Conservation (phyloP, 2,329 filamentous ascomycete species). For the Penicillium sp. region DNA sequence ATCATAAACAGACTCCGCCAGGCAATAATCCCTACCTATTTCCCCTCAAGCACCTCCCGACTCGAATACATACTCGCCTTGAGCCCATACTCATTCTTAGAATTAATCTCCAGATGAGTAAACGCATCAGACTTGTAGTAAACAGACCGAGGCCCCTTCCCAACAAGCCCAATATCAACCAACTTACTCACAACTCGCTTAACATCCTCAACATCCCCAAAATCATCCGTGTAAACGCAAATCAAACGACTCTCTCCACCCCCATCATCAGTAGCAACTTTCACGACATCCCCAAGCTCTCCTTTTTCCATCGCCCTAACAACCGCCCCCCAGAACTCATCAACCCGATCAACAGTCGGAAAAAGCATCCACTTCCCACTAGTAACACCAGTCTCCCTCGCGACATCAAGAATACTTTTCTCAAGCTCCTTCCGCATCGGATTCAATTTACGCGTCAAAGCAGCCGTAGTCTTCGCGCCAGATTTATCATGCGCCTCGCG, state of each 20-base stretch:
- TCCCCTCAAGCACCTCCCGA: slow-evolving; percentile 37
- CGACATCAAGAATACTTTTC: slow-evolving; percentile 60
- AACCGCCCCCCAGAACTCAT: slow-evolving; percentile 57
- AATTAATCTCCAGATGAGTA: slow-evolving; percentile 64
- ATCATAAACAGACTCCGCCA: not conserved
- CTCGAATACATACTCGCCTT: slow-evolving; percentile 52
- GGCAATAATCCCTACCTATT: slow-evolving; percentile 16
- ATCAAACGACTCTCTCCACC: slow-evolving; percentile 57
- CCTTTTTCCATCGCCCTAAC: slow-evolving; percentile 67
- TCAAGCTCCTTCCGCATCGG: slow-evolving; percentile 48
- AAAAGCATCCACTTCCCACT: slow-evolving; percentile 60
- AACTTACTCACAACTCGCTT: slow-evolving; percentile 64
- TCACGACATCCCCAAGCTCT: slow-evolving; percentile 69
- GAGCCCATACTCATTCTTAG: slow-evolving; percentile 62
- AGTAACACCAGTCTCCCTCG: slow-evolving; percentile 58
- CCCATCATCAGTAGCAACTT: slow-evolving; percentile 62
- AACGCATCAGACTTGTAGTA: slow-evolving; percentile 80
- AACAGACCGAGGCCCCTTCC: slow-evolving; percentile 49
- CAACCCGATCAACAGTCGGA: slow-evolving; percentile 20
- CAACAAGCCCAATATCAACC: slow-evolving; percentile 61
- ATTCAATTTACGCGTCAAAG: slow-evolving; percentile 40
- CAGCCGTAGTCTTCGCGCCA: slow-evolving; percentile 35
- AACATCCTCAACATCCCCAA: slow-evolving; percentile 67
- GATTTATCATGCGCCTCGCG: slow-evolving; percentile 50
- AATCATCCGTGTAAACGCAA: slow-evolving; percentile 77